A percentile compares a stretch with the other conserved stretches of the same genome.
Conservation (phyloP, 441 rosid genomes). For the Arabidopsis lyrata region DNA sequence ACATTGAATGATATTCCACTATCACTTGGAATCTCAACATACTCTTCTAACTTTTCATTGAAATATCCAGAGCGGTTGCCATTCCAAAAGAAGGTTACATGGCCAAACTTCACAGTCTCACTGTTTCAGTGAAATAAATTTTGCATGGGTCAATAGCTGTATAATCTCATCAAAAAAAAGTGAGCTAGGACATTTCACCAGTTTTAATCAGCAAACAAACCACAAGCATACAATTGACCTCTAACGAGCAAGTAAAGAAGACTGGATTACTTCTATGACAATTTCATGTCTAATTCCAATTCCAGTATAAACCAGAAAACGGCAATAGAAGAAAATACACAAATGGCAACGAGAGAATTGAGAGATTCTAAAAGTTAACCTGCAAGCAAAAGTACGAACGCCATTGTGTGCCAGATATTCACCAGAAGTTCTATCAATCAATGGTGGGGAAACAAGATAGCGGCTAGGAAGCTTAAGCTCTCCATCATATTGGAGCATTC, state of each 20-base stretch:
- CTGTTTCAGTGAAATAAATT: constrained; percentile 48
- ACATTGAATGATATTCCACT: constrained; percentile 90
- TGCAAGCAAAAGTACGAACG: constrained; percentile 93
- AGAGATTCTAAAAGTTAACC: constrained; percentile 53
- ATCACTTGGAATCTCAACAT: constrained; percentile 95
- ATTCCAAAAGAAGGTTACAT: constrained; percentile 99
- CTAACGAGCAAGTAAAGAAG: constrained; percentile 18
- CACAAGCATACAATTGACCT: constrained; percentile 6
- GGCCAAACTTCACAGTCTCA: constrained; percentile 98
- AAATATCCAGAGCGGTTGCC: constrained; percentile 98
- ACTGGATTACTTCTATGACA: neutral
- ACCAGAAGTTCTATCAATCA: constrained; percentile 97
- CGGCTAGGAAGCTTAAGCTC: constrained; percentile 89
- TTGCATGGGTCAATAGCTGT: neutral
- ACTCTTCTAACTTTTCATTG: constrained; percentile 74
- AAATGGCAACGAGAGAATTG: neutral
- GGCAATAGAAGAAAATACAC: neutral
- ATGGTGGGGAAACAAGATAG: constrained; percentile 96
- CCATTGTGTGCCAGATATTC: constrained; percentile 93
- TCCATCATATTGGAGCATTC: constrained; percentile 98
- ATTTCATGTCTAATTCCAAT: neutral
- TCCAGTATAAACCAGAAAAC: constrained; percentile 6
- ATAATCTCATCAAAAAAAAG: constrained; percentile 18
- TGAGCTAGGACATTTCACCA: neutral
- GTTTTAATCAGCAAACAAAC: constrained; percentile 3